Evolutionary conservation across 73 alveolate species (phyloP).

Genomic region (Blepharisma japonicum): DNA sequence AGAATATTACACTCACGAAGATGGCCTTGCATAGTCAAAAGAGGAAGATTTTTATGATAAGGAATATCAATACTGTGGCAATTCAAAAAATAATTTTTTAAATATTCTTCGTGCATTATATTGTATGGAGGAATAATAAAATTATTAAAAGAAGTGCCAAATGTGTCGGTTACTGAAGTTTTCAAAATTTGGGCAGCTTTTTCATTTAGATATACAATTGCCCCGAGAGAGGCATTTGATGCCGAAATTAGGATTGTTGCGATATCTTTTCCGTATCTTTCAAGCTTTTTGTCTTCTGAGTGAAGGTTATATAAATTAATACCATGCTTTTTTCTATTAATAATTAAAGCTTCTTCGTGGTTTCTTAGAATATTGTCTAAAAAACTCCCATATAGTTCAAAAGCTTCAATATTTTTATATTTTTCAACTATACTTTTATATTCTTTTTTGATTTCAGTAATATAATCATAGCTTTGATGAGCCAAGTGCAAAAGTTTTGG

Average conservation of each 20-base stretch:
- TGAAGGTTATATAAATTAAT: too few relatives aligned
- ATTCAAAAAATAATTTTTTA: not conserved
- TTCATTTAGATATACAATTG: slow-evolving; percentile 1
- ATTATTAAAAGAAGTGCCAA: not conserved
- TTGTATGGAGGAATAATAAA: not conserved
- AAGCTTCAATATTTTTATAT: too few relatives aligned
- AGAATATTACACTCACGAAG: not conserved
- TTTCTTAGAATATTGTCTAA: too few relatives aligned
- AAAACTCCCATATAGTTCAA: too few relatives aligned
- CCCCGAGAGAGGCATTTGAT: not conserved
- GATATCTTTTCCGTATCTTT: not conserved
- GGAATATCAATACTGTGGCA: not conserved
- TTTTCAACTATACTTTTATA: too few relatives aligned
- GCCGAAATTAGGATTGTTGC: slow-evolving; percentile 1
- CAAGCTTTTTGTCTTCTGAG: too few relatives aligned
- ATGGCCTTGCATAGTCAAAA: not conserved
- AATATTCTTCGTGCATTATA: not conserved
- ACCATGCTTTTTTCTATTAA: too few relatives aligned
- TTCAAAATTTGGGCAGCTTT: not conserved
- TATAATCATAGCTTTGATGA: too few relatives aligned
- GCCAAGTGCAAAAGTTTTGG: too few relatives aligned
- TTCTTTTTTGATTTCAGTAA: too few relatives aligned
- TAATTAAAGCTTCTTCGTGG: too few relatives aligned
- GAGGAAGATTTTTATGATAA: too few relatives aligned
- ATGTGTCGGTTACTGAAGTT: not conserved